Evolutionary conservation across 2,329 filamentous ascomycete species (phyloP).

Genomic region (Colletotrichum sp.): DNA sequence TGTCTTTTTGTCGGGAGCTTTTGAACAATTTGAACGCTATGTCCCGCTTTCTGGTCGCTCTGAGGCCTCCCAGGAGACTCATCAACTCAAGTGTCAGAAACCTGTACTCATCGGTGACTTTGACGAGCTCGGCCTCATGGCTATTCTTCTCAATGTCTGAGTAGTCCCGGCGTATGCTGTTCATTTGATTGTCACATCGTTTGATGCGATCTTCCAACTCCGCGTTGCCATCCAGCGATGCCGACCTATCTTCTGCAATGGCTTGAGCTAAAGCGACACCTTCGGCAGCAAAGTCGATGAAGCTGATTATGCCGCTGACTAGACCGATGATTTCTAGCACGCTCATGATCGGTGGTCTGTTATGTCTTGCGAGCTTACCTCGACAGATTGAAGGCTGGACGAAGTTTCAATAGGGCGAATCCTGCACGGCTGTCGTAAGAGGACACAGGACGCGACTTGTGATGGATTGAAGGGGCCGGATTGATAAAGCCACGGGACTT

Average conservation of each 20-base stretch:
- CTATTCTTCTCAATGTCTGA: neutral
- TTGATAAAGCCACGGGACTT: neutral
- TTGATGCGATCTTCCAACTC: neutral
- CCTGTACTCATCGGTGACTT: neutral
- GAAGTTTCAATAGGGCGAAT: neutral
- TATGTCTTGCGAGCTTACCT: neutral
- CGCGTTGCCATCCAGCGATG: neutral
- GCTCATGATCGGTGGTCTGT: neutral
- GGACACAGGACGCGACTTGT: neutral
- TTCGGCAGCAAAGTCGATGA: neutral
- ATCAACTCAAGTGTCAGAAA: neutral
- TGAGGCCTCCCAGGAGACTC: neutral
- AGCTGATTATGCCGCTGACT: neutral
- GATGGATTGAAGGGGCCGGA: neutral
- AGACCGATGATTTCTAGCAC: neutral
- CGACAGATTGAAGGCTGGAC: neutral
- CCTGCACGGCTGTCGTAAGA: neutral
- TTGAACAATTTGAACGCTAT: neutral
- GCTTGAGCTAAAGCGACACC: neutral
- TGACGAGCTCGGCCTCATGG: neutral
- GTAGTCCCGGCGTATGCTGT: neutral
- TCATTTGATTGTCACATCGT: neutral
- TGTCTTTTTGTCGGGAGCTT: neutral
- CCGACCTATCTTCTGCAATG: neutral
- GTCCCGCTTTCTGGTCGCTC: neutral